These are phyloP conservation scores for Pyrenochaeta sp. DNA, from an alignment of 2,329 filamentous ascomycete genomes.

Conservation along the genomic window DNA sequence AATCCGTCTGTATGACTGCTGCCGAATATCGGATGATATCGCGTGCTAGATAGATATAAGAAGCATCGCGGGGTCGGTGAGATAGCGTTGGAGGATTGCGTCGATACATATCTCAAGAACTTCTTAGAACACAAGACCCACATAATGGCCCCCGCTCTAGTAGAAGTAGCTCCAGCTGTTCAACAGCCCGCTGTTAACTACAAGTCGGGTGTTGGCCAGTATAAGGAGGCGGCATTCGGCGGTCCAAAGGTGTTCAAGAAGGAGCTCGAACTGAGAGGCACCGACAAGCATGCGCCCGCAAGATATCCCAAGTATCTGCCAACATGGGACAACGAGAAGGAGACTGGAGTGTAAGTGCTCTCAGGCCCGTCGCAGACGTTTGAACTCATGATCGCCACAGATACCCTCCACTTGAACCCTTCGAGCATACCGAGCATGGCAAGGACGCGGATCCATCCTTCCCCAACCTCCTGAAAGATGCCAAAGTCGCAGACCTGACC, in stretches of 20 bases:
- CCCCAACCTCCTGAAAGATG: constrained; percentile 70
- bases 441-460: constrained; percentile 76
- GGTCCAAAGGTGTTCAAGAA: constrained; percentile 55
- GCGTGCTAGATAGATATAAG: constrained; percentile 23
- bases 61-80: constrained; percentile 1
- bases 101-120: not conserved
- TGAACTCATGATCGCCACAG: constrained; percentile 41
- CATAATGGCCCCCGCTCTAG: constrained; percentile 55
- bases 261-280: constrained; percentile 63
- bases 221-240: constrained; percentile 55
- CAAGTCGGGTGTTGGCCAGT: constrained; percentile 46
- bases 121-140: not conserved
- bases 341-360: constrained; percentile 6
- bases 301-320: constrained; percentile 78
- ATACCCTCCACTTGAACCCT: constrained; percentile 72
- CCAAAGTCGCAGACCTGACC: constrained; percentile 68
- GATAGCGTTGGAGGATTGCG: not conserved
- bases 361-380: not conserved
- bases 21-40: constrained; percentile 6
- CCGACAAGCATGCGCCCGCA: constrained; percentile 61
- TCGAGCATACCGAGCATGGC: constrained; percentile 78
- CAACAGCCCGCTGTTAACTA: constrained; percentile 34
- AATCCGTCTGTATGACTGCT: constrained; percentile 6
- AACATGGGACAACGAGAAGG: constrained; percentile 70
- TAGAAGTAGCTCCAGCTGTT: constrained; percentile 45